Evolutionary conservation across 2,329 filamentous ascomycete species (phyloP), one percentile per base, ranked within the genome.

Genomic region (Aciculosporium take): DNA sequence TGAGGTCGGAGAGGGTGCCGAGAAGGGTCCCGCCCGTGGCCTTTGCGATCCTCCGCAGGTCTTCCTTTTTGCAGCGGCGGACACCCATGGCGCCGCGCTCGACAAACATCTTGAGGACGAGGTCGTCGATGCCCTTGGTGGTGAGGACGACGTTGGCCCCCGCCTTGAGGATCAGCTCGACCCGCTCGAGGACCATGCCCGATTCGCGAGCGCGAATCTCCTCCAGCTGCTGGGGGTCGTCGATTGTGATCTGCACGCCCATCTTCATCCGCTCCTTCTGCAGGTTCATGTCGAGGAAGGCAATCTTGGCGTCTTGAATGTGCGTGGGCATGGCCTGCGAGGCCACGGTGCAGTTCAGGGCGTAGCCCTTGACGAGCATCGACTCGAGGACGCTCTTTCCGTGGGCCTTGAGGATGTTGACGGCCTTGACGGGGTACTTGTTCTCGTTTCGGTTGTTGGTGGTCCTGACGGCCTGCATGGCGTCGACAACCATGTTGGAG

Each of bases 251-350:
- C 64, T 98, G 89, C 46, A 98, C 91, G 51, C 91, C 91, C 45
- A 98, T 71, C 75, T 98, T 96, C 91, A 98, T 96, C 53, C 89
- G 77, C 71, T 96, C 89, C 71, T 98, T 98, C 59, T 96, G 89
- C 55, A 98, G 64, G 65, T 98, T 98, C 77, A 98, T 96, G 61
- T 98, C 91, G 46, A 98, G 66, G 54, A 89, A 81, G 38, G 91
- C 91, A 62, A 98, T 98, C 71, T 94, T 96, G 51, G 91, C 91
- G 63, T 96, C 88, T 40, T 76, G 76, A 59, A 98, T 77, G 53
- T 84, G 77, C 24, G 91, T 98, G 54, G 79, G 86, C 91, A 98
- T 98, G 35, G 91, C 91, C 65, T 98, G 91, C 43, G 88, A 95
- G 41, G 91, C 91, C 45, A 98, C 88, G 29, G 91, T 98, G 72